phyloP scores from a whole-genome alignment of 345 rosid genomes.

The Conringia planisiliqua region DNA sequence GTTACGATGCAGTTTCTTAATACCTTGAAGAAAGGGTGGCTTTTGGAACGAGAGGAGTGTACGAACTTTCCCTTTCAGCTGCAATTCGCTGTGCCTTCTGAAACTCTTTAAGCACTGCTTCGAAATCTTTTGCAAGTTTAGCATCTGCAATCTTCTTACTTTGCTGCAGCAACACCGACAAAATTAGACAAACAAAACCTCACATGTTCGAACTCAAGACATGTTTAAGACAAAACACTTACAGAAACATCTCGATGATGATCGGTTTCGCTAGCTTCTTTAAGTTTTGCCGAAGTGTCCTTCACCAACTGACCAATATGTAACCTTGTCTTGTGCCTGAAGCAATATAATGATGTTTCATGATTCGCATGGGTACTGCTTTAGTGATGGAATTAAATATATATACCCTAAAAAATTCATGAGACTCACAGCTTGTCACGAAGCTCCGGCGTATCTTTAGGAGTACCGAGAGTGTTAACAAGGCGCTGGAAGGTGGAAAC shows the following conservation, averaged over 20 bases:
- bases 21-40: slow-evolving; percentile 66
- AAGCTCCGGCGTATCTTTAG: slow-evolving; percentile 86
- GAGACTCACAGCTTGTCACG: slow-evolving; percentile 89
- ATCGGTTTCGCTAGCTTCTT: slow-evolving; percentile 77
- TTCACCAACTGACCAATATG: slow-evolving; percentile 70
- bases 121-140: slow-evolving; percentile 93
- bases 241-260: slow-evolving; percentile 51
- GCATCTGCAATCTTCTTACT: slow-evolving; percentile 41
- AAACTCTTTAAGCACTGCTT: slow-evolving; percentile 79
- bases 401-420: not conserved
- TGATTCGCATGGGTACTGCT: too few relatives aligned
- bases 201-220: not conserved
- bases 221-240: not conserved
- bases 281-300: slow-evolving; percentile 75
- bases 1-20: not conserved
- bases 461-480: slow-evolving; percentile 86
- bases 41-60: slow-evolving; percentile 74
- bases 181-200: not conserved
- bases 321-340: slow-evolving; percentile 71
- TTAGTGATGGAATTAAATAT: too few relatives aligned
- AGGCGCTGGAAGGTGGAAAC: slow-evolving; percentile 83
- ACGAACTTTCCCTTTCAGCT: slow-evolving; percentile 85
- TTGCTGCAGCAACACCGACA: slow-evolving; percentile 16
- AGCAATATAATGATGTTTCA: too few relatives aligned
- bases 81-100: slow-evolving; percentile 93